A percentile compares a stretch with the other conserved stretches of the same genome.
phyloP scores from a whole-genome alignment of 2,329 filamentous ascomycete genomes.

The Dryadomyces quercus-mongolicae region DNA sequence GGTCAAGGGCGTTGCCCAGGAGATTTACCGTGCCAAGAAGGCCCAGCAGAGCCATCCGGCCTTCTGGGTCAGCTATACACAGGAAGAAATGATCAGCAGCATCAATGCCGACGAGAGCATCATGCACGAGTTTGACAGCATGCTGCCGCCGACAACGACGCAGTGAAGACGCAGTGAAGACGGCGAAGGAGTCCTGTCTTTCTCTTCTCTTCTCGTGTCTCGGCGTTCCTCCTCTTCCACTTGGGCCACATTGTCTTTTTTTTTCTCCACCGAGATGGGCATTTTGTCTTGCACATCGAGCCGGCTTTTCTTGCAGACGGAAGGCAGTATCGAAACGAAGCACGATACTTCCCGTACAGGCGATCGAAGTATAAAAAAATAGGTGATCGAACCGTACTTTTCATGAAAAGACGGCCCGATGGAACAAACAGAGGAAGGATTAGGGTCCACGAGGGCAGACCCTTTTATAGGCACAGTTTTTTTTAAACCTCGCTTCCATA shows the following conservation, averaged over 20 bases:
- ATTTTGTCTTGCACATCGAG: background rate
- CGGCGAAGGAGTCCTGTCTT: too few species aligned
- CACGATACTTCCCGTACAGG: too few species aligned
- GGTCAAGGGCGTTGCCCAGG: slow-evolving; percentile 67
- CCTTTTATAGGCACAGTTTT: too few species aligned
- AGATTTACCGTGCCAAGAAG: slow-evolving; percentile 53
- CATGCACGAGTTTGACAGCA: slow-evolving; percentile 42
- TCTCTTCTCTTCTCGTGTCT: too few species aligned
- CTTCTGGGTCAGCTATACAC: slow-evolving; percentile 42
- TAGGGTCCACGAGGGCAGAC: too few species aligned
- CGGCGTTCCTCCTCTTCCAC: too few species aligned
- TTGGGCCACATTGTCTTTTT: too few species aligned
- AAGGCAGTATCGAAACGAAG: too few species aligned
- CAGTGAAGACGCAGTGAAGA: slow-evolving; percentile 9
- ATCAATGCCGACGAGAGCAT: slow-evolving; percentile 46
- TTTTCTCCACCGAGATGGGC: too few species aligned
- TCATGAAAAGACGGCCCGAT: background rate
- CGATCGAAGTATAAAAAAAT: background rate
- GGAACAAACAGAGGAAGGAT: background rate
- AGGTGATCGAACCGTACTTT: background rate
- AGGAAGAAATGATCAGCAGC: slow-evolving; percentile 41
- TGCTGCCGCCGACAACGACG: slow-evolving; percentile 16
- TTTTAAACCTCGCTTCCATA: too few species aligned
- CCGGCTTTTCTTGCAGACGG: background rate
- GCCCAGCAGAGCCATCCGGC: slow-evolving; percentile 37